These are phyloP conservation scores for Anacardium occidentale DNA, from an alignment of 345 rosid species.

Conservation along the genomic window DNA sequence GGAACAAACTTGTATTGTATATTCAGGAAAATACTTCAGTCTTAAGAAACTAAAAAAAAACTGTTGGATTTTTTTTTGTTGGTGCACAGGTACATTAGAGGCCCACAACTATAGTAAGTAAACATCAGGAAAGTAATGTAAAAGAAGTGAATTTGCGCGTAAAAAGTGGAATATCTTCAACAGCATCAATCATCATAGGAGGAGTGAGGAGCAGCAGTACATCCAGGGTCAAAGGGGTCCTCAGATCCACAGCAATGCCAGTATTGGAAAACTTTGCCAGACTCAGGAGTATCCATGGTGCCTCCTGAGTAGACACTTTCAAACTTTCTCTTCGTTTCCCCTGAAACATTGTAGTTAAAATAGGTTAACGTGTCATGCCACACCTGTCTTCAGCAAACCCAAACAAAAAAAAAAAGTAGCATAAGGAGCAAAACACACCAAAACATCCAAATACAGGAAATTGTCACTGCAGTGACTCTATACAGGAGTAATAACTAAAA, in stretches of 20 bases:
- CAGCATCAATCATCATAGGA: conserved; percentile 71
- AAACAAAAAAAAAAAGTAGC: not conserved
- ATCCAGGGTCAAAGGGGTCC: conserved; percentile 86
- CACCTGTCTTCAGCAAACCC: not conserved
- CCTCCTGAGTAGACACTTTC: conserved; percentile 84
- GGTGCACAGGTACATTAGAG: not conserved
- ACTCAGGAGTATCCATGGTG: conserved; percentile 75
- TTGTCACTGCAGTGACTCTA: not conserved
- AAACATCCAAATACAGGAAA: not conserved
- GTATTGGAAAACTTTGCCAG: conserved; percentile 68
- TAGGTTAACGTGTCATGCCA: not conserved
- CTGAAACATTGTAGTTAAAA: conserved; percentile 29
- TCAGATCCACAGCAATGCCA: conserved; percentile 98
- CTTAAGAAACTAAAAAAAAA: not conserved
- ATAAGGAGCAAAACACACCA: not conserved
- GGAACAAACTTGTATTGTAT: not conserved
- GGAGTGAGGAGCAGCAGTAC: conserved; percentile 76
- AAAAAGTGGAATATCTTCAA: not conserved
- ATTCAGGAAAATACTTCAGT: not conserved
- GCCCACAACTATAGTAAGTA: not conserved
- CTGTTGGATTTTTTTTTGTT: not conserved
- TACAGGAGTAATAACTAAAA: not conserved
- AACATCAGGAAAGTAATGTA: not conserved
- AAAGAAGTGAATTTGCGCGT: not conserved
- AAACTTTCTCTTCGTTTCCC: conserved; percentile 94